Percentiles rank a stretch among this genome's conserved stretches.
Evolutionary conservation across 352 stramenopile genomes (phyloP).

Genomic region (Pythium myriotylum): DNA sequence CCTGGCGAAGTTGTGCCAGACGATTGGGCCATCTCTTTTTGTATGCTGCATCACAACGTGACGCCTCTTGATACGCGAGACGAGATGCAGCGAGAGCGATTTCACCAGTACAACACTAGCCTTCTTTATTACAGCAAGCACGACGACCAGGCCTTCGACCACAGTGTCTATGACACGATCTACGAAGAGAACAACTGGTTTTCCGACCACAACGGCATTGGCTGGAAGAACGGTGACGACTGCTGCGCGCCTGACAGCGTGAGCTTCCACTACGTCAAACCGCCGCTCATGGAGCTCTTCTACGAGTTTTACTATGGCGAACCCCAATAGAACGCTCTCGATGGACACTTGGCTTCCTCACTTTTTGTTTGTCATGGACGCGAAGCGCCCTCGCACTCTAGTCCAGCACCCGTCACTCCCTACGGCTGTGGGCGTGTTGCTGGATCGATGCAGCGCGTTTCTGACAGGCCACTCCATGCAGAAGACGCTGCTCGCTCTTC

Average conservation of each 20-base stretch:
- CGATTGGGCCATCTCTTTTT: slow-evolving; percentile 89
- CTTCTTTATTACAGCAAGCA: slow-evolving; percentile 66
- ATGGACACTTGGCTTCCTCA: not conserved
- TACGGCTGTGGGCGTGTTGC: slow-evolving; percentile 13
- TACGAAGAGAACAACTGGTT: slow-evolving; percentile 91
- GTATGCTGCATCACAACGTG: slow-evolving; percentile 75
- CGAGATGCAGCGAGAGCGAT: slow-evolving; percentile 64
- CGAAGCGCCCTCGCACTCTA: too few relatives aligned
- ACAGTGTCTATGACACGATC: slow-evolving; percentile 72
- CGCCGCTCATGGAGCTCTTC: slow-evolving; percentile 82
- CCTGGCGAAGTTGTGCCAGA: slow-evolving; percentile 72
- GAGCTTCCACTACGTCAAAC: slow-evolving; percentile 88
- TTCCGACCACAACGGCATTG: slow-evolving; percentile 79
- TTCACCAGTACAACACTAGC: slow-evolving; percentile 85
- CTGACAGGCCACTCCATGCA: slow-evolving; percentile 7
- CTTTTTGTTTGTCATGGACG: not conserved
- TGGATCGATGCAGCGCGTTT: slow-evolving; percentile 15
- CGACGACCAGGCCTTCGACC: slow-evolving; percentile 74
- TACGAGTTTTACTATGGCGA: slow-evolving; percentile 80
- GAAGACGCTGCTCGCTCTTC: slow-evolving; percentile 3
- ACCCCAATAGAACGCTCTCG: slow-evolving; percentile 22
- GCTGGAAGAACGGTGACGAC: slow-evolving; percentile 75
- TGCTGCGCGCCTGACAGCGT: slow-evolving; percentile 81
- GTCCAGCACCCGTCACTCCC: not conserved
- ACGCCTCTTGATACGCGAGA: slow-evolving; percentile 78